Percentiles rank a stretch among this genome's conserved stretches.
These are phyloP conservation scores for Ustilago nuda DNA, from an alignment of 1,284 basidiomycete genomes.

Conservation along the genomic window DNA sequence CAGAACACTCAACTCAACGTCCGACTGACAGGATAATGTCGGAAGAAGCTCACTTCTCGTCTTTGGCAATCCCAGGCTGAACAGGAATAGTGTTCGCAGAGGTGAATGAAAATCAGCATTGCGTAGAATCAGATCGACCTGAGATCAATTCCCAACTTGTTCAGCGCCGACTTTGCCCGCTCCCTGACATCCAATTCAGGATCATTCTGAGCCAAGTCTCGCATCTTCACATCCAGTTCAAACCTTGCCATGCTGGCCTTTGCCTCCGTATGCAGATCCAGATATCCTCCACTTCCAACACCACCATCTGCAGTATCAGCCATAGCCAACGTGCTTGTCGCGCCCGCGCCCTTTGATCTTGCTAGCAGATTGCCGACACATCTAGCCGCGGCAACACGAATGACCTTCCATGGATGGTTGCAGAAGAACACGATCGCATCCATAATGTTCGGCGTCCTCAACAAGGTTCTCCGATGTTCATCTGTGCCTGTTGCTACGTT, in stretches of 20 bases:
- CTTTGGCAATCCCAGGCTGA: neutral
- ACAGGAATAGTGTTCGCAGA: neutral
- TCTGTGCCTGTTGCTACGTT: constrained; percentile 64
- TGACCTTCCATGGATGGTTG: constrained; percentile 47
- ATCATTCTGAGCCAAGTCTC: constrained; percentile 37
- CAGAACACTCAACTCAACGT: neutral
- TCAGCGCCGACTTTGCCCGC: constrained; percentile 38
- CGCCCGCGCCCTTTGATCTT: constrained; percentile 6
- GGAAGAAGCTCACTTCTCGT: neutral
- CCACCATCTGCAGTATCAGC: neutral
- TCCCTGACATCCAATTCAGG: constrained; percentile 48
- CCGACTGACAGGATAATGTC: neutral
- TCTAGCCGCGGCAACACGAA: constrained; percentile 42
- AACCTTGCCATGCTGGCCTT: constrained; percentile 32
- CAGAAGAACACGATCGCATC: constrained; percentile 58
- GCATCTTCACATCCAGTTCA: constrained; percentile 39
- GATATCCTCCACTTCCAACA: neutral
- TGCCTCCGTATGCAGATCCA: constrained; percentile 26
- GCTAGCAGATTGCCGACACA: constrained; percentile 42
- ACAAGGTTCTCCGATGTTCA: constrained; percentile 36
- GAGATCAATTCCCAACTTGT: constrained; percentile 25
- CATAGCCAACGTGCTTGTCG: constrained; percentile 5
- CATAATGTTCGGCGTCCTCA: constrained; percentile 55
- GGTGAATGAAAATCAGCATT: neutral
- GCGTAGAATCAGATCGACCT: constrained; percentile 9